Base-by-base conservation (phyloP, 306 rosid species). In the Quercus mongolica region DNA sequence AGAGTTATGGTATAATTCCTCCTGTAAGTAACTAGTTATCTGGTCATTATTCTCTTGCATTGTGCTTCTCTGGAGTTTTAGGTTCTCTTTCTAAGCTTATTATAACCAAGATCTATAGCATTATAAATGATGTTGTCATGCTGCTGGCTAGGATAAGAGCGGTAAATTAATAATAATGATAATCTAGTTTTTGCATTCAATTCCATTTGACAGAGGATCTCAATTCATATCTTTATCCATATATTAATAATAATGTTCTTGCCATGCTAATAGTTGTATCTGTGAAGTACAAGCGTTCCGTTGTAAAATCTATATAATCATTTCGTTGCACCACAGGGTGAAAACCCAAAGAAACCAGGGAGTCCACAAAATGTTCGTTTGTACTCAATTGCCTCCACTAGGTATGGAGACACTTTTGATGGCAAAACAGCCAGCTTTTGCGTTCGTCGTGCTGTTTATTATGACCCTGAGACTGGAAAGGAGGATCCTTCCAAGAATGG, bases 351-450 rank as follows among this genome's bases (percentile, higher is more conserved):
- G 89, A 95, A 95, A 88, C 93, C 97, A 1, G 97, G 99, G 56
- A 23, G n/a, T 64, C 96, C 94, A 3, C 75, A 95, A 68, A 95
- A 91, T 88, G 99, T 95, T 64, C 91, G 99, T 20, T 89, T 95
- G 19, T 95, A 95, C 87, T 93, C 99, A 9, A 95, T 95, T 83
- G 99, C 99, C 72, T 95, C 99, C 46, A 25, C 99, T 38, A 89
- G 99, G 90, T 95, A 90, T 87, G 99, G 99, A 77, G 99, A 95
- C 74, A 67, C 3, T 79, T 93, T 93, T 69, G 96, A 95, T 85
- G 98, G 99, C 44, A 93, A 85, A 84, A 95, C 99, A 69, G 94
- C 97, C 74, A 95, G 99, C 81, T 90, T 95, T 74, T 95, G 99
- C 52, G 98, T 95, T 54, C 97, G 99, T 4, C 98, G 98, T 77